Evolutionary conservation across 768 basidiomycete species (phyloP), one percentile per base, ranked within the genome.

Genomic region (Fomitopsis pulvina): DNA sequence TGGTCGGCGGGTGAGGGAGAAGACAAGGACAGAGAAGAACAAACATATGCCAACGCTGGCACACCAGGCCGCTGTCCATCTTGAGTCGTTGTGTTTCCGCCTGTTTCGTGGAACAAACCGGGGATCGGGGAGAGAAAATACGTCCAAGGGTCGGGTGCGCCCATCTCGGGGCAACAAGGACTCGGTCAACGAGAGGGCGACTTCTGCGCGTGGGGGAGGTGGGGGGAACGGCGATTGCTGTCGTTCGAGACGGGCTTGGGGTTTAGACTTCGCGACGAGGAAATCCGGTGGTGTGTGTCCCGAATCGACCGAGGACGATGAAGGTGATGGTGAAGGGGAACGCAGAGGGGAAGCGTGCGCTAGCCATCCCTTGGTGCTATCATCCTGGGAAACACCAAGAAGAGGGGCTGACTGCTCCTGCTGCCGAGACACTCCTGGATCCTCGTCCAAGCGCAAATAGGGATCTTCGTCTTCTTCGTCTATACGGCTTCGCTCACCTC

Each of bases 141-240:
- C 76, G 64, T 85, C 82, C 18, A 81, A 58, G 4, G 84, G 78
- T 42, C 84, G 76, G 20, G 77, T 65, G 38, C 70, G 70, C 25
- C 85, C 85, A 53, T 87, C 87, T 50, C 87, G 69, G 16, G 87
- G 89, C 5, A 92, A 72, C 6, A 92, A 71, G 2, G 89, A 89
- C 59, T 89, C 80, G 2, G 85, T 88, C n/a, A 92, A 69, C 12
- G 84, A 82, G 48, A 85, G 67, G n/a, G 81, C 79, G 29, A 75
- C 68, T 24, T 76, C 70, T 45, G 72, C 56, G 52, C 61, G 69
- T 2, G 72, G 66, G 8, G 75, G 76, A 27, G 74, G 76, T 24
- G 65, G 71, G 0, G 66, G 60, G 0, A 42, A 73, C 4, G 68
- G 59, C 26, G 63, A 70, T 18, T 12, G 45, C 14, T 34, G 30